Base-by-base conservation (phyloP, 352 stramenopile genomes). In the Hyaloperonospora brassicae region DNA sequence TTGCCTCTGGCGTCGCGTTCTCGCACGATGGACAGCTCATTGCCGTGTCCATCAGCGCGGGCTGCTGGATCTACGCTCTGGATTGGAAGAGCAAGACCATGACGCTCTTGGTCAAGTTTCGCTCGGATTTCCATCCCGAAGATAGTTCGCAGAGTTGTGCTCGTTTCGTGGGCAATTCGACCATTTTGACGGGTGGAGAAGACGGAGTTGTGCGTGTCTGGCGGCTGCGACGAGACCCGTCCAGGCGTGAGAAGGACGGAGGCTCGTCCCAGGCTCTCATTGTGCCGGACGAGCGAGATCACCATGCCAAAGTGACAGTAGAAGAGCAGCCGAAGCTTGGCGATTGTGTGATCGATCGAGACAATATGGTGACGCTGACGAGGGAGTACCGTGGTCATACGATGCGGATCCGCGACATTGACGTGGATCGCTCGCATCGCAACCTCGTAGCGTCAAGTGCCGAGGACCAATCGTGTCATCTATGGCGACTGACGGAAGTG, bases 171-270 rank as follows among this genome's bases (percentile, higher is more conserved):
- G 83, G 80, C n/a, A 85, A 89, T 38, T 61, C 59, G 2, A 91
- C 75, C 13, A 72, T 93, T 23, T 50, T 93, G 11, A 93, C 83
- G 5, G 83, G 83, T n/a, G 83, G 83, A 46, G 80, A 93, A 50
- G 83, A 93, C 48, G 80, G 81, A 23, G 67, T 90, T 0, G 77
- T 93, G 42, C 79, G 83, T 12, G 70, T 87, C n/a, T 91, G 79
- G 80, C 43, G 63, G 2, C 52, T 90, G 12, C 85, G 56, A 23
- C 67, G 55, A 9, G 72, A 87, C n/a, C 61, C 71, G 5, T 86
- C 72, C 5, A 45, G 69, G 9, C 63, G 59, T 1, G 68, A 88
- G 22, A 83, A 83, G 23, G 41, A 51, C 0, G 50, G 48, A 6
- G 75, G 76, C 4, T 78, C 79, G 0, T 63, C 75, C 0, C 60